phyloP scores from a whole-genome alignment of 2,329 filamentous ascomycete genomes.

The Colletotrichum sansevieriae region DNA sequence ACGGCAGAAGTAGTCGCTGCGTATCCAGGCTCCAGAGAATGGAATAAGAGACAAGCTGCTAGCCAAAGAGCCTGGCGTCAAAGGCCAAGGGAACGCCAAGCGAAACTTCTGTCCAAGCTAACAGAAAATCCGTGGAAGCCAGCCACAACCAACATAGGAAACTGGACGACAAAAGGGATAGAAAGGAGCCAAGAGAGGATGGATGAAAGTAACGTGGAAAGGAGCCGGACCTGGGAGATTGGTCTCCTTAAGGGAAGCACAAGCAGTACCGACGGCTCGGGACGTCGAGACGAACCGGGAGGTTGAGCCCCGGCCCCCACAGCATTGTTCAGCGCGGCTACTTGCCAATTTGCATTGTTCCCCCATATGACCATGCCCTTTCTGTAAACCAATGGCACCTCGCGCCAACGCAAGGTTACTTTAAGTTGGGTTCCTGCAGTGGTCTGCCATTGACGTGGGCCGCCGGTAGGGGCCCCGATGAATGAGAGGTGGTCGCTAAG shows the following conservation, averaged over 20 bases:
- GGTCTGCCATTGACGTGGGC: slow-evolving; percentile 17
- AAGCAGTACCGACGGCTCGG: slow-evolving; percentile 6
- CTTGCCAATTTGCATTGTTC: slow-evolving; percentile 31
- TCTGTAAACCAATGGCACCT: slow-evolving; percentile 24
- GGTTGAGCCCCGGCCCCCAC: slow-evolving; percentile 18
- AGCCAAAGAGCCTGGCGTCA: background rate
- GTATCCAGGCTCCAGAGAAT: background rate
- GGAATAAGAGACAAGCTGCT: background rate
- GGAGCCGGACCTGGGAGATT: background rate
- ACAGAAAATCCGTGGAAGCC: background rate
- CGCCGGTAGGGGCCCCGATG: slow-evolving; percentile 16
- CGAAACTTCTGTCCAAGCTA: background rate
- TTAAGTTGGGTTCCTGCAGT: slow-evolving; percentile 26
- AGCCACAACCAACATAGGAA: slow-evolving; percentile 14
- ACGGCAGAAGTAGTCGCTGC: background rate
- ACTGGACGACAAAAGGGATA: background rate
- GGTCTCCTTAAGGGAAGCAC: slow-evolving; percentile 10
- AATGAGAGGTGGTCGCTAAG: slow-evolving; percentile 37
- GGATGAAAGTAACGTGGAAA: background rate
- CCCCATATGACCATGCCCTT: slow-evolving; percentile 4
- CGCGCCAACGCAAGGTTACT: slow-evolving; percentile 31
- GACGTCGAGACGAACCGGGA: slow-evolving; percentile 30
- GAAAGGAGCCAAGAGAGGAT: background rate
- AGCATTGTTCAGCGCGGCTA: slow-evolving; percentile 35
- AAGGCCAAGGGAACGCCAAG: too few species aligned